These are phyloP conservation scores for Paradendryphiella salina DNA, from an alignment of 2,329 filamentous ascomycete genomes.

Conservation along the genomic window DNA sequence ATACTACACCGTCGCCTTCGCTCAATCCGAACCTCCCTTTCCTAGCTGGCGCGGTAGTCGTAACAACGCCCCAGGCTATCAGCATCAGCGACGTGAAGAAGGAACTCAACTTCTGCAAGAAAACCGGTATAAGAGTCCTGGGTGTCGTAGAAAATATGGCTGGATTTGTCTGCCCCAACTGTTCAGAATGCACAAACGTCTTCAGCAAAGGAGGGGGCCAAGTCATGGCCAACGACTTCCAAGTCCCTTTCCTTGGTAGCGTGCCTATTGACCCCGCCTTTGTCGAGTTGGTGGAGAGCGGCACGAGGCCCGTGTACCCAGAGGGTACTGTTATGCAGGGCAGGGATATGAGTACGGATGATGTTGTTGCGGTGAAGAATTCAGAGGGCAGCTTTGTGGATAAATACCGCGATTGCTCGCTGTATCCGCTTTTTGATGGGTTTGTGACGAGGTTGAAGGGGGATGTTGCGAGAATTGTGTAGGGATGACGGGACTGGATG, in stretches of 20 bases:
- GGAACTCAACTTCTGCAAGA: slow-evolving; percentile 89
- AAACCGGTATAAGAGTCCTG: slow-evolving; percentile 76
- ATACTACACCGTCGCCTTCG: slow-evolving; percentile 25
- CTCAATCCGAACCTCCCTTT: slow-evolving; percentile 10
- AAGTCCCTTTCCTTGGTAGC: slow-evolving; percentile 79
- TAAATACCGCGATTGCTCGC: slow-evolving; percentile 73
- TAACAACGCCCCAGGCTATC: slow-evolving; percentile 94
- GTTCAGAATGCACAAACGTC: slow-evolving; percentile 84
- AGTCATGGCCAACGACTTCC: slow-evolving; percentile 85
- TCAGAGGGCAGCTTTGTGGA: slow-evolving; percentile 59
- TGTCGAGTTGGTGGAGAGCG: slow-evolving; percentile 80
- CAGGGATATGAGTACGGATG: slow-evolving; percentile 33
- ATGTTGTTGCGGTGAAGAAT: slow-evolving; percentile 19
- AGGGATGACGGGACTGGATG: background rate
- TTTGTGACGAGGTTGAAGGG: slow-evolving; percentile 62
- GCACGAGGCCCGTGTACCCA: slow-evolving; percentile 67
- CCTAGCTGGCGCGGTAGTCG: slow-evolving; percentile 84
- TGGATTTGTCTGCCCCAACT: slow-evolving; percentile 78
- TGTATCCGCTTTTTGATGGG: slow-evolving; percentile 68
- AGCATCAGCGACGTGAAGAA: slow-evolving; percentile 92
- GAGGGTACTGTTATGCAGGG: slow-evolving; percentile 60
- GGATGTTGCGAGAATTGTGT: slow-evolving; percentile 29
- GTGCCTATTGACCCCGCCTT: slow-evolving; percentile 95
- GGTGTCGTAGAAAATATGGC: slow-evolving; percentile 98
- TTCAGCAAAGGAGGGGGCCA: slow-evolving; percentile 90